These are phyloP conservation scores for Leucocoprinus leucothites DNA, from an alignment of 768 basidiomycete species.

Conservation along the genomic window DNA sequence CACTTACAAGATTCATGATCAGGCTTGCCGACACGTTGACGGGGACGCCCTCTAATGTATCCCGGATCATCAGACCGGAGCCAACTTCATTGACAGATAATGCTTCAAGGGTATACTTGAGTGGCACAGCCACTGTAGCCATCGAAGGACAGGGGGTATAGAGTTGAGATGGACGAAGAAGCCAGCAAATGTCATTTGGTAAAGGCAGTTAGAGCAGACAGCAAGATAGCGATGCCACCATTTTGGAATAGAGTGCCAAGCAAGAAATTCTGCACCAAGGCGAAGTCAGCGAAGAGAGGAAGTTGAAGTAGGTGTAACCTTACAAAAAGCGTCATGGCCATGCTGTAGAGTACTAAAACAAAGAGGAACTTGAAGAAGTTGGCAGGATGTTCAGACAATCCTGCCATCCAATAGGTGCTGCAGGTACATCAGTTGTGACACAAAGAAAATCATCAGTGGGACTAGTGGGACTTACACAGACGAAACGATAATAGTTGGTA, in stretches of 20 bases:
- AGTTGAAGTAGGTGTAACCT: constrained; percentile 23
- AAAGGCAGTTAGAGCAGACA: constrained; percentile 76
- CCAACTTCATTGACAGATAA: constrained; percentile 90
- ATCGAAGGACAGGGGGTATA: constrained; percentile 89
- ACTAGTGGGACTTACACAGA: constrained; percentile 58
- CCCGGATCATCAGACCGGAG: constrained; percentile 81
- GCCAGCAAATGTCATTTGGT: constrained; percentile 86
- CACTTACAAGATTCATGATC: constrained; percentile 80
- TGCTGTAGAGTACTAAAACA: constrained; percentile 80
- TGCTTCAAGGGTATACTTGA: constrained; percentile 84
- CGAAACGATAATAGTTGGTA: constrained; percentile 85
- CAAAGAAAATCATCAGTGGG: neutral
- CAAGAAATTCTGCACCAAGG: constrained; percentile 71
- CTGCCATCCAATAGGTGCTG: constrained; percentile 96
- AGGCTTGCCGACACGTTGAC: constrained; percentile 75
- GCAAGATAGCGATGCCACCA: constrained; percentile 86
- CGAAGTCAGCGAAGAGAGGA: neutral
- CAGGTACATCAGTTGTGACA: neutral
- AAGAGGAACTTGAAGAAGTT: constrained; percentile 95
- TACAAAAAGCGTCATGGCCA: constrained; percentile 86
- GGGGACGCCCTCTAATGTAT: constrained; percentile 77
- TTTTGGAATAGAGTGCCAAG: constrained; percentile 81
- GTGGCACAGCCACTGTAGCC: constrained; percentile 89
- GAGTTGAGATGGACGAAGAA: constrained; percentile 87
- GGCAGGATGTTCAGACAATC: constrained; percentile 71